Evolutionary conservation across 164 flowering plant species (phyloP).

Genomic region (Vitis rupestris): DNA sequence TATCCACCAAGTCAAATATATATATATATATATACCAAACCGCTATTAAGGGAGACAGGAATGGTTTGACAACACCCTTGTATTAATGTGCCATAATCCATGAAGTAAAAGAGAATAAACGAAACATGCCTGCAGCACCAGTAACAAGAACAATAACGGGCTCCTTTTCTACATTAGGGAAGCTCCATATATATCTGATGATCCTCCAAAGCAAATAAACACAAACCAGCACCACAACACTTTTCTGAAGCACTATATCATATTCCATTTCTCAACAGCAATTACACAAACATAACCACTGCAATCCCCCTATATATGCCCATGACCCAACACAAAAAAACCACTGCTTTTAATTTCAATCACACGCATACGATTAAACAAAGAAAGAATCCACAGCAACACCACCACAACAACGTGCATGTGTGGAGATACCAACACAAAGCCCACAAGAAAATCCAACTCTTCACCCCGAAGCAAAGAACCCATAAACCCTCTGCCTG

Average conservation of each 20-base stretch:
- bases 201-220: slow-evolving; percentile 44
- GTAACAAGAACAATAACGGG: slow-evolving; percentile 70
- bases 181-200: slow-evolving; percentile 46
- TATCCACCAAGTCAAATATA: too few relatives aligned
- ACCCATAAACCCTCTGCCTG: slow-evolving; percentile 1
- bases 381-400: slow-evolving; percentile 10
- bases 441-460: slow-evolving; percentile 16
- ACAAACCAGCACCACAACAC: slow-evolving; percentile 36
- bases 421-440: slow-evolving; percentile 29
- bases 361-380: background rate
- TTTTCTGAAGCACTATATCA: slow-evolving; percentile 32
- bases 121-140: slow-evolving; percentile 83
- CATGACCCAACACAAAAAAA: background rate
- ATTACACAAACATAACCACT: background rate
- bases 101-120: background rate
- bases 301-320: background rate
- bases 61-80: too few relatives aligned
- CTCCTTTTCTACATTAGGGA: slow-evolving; percentile 42
- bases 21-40: too few relatives aligned
- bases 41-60: too few relatives aligned
- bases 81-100: background rate
- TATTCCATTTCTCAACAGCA: slow-evolving; percentile 26
- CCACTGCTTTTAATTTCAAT: too few relatives aligned
- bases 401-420: slow-evolving; percentile 6
- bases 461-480: slow-evolving; percentile 32